phyloP scores from a whole-genome alignment of 75 land plant species.

The Ceratopteris richardii region DNA sequence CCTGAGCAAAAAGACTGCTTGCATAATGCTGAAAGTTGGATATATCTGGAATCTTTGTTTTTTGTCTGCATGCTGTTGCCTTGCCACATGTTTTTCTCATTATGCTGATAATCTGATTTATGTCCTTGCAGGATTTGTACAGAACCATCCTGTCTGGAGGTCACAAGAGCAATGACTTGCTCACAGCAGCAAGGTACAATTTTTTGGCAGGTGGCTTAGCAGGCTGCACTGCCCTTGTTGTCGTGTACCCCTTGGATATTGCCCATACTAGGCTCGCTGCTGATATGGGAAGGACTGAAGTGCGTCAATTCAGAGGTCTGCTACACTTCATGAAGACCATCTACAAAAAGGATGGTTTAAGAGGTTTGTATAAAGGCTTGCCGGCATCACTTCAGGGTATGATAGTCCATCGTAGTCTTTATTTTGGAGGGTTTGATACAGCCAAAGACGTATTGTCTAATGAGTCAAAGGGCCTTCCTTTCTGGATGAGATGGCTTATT shows the following conservation, averaged over 20 bases:
- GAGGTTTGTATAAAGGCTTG: constrained; percentile 75
- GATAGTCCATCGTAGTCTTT: constrained; percentile 83
- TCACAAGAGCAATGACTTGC: constrained; percentile 19
- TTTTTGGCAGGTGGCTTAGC: constrained; percentile 87
- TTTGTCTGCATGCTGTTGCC: too few species aligned
- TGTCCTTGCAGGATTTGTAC: constrained; percentile 69
- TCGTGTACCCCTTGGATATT: constrained; percentile 92
- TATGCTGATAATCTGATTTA: too few species aligned
- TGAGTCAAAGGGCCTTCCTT: constrained; percentile 33
- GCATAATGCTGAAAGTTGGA: too few species aligned
- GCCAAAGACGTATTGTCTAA: constrained; percentile 62
- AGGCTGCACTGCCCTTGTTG: constrained; percentile 76
- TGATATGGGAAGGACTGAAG: constrained; percentile 63
- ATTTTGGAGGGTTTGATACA: constrained; percentile 96
- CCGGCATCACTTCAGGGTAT: constrained; percentile 94
- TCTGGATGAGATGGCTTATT: constrained; percentile 83
- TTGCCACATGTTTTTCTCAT: too few species aligned
- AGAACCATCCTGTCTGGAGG: constrained; percentile 42
- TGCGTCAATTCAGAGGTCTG: constrained; percentile 76
- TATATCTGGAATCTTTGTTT: too few species aligned
- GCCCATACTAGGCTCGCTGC: constrained; percentile 94
- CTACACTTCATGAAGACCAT: constrained; percentile 70
- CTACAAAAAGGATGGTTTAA: constrained; percentile 58
- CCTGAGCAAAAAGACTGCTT: too few species aligned
- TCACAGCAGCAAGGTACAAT: constrained; percentile 50